Percentiles rank a stretch among this genome's conserved stretches.
Conservation (phyloP, 441 rosid genomes). For the Arabidopsis lyrata region DNA sequence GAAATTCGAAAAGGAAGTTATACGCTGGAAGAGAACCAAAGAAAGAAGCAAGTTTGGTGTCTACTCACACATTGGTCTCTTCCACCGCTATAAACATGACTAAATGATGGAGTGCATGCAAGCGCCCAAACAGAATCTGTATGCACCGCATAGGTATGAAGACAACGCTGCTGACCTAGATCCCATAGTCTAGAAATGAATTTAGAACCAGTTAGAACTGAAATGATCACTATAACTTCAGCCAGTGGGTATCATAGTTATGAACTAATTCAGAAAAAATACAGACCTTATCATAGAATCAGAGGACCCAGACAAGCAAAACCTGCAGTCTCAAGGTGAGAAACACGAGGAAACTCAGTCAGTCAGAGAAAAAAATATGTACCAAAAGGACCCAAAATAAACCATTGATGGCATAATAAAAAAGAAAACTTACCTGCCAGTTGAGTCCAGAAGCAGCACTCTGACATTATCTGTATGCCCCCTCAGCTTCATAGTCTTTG, state of each 20-base stretch:
- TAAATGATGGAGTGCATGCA: slow-evolving; percentile 92
- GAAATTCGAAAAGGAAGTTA: background rate
- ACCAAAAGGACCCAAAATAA: background rate
- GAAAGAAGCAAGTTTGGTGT: slow-evolving; percentile 6
- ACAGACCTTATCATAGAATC: slow-evolving; percentile 98
- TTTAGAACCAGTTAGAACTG: slow-evolving; percentile 42
- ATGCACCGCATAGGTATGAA: slow-evolving; percentile 99
- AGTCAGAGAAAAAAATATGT: slow-evolving; percentile 21
- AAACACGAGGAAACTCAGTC: slow-evolving; percentile 25
- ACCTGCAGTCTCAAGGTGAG: slow-evolving; percentile 62
- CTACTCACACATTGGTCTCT: slow-evolving; percentile 96
- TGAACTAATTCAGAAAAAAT: slow-evolving; percentile 27
- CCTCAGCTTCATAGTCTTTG: slow-evolving; percentile 94
- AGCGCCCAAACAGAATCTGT: slow-evolving; percentile 99
- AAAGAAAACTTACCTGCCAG: slow-evolving; percentile 72
- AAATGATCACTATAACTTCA: slow-evolving; percentile 29
- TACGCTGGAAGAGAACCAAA: slow-evolving; percentile 7
- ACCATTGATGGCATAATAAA: slow-evolving; percentile 20
- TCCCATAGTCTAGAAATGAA: slow-evolving; percentile 87
- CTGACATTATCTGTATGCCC: slow-evolving; percentile 98
- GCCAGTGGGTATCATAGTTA: slow-evolving; percentile 8
- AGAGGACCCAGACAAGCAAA: slow-evolving; percentile 97
- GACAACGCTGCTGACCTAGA: slow-evolving; percentile 98
- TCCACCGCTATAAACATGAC: slow-evolving; percentile 99
- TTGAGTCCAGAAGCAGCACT: slow-evolving; percentile 90